Percentiles rank a stretch among this genome's conserved stretches.
Conservation (phyloP, 2,329 filamentous ascomycete genomes). For the Geoglossum cookeanum region DNA sequence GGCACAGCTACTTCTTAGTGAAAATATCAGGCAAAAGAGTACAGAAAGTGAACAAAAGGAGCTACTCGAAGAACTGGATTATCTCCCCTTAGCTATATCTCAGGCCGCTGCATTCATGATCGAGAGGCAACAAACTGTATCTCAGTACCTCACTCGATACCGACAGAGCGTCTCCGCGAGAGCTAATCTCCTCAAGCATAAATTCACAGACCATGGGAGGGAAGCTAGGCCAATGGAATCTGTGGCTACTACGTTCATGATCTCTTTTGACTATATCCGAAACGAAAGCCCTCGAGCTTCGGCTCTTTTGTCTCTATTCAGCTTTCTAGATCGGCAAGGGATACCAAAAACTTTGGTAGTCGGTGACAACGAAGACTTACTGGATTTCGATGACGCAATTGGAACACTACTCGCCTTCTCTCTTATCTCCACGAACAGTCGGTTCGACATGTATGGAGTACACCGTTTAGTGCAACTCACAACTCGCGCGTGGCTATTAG, state of each 20-base stretch:
- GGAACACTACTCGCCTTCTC: constrained; percentile 8
- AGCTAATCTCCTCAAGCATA: constrained; percentile 7
- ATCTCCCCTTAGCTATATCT: constrained; percentile 10
- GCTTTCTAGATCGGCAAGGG: constrained; percentile 10
- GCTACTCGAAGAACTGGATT: constrained; percentile 7
- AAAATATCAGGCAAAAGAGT: not conserved
- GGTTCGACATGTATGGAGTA: constrained; percentile 7
- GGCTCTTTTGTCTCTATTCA: constrained; percentile 8
- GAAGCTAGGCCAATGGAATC: constrained; percentile 10
- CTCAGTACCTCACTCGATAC: constrained; percentile 7
- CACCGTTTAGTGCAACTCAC: constrained; percentile 8
- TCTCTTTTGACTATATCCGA: constrained; percentile 8
- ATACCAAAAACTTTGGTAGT: constrained; percentile 8
- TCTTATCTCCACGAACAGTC: constrained; percentile 3
- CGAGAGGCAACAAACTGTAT: constrained; percentile 8
- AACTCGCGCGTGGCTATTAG: not conserved
- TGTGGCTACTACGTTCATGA: constrained; percentile 8
- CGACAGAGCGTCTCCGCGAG: not conserved
- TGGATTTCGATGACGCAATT: constrained; percentile 7
- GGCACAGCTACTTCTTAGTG: not conserved
- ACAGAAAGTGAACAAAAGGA: not conserved
- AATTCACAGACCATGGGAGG: constrained; percentile 7
- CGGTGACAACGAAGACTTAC: not conserved
- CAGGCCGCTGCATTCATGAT: constrained; percentile 10
- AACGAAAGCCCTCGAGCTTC: constrained; percentile 5